These are phyloP conservation scores for Aspergillus spinulosporus DNA, from an alignment of 2,329 filamentous ascomycete species.

Conservation along the genomic window DNA sequence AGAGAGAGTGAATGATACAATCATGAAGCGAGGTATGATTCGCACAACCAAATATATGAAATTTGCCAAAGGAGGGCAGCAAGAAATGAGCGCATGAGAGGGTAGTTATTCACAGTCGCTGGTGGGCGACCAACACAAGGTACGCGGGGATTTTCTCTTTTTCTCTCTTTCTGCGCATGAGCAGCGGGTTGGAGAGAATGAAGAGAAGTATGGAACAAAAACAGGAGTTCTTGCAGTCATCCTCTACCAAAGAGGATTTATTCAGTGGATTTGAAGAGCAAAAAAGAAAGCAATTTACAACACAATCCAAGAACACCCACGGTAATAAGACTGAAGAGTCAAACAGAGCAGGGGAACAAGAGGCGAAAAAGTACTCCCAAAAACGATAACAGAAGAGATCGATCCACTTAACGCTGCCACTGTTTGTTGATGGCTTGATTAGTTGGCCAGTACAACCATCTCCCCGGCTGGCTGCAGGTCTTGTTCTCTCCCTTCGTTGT, in stretches of 20 bases:
- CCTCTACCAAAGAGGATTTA: slow-evolving; percentile 10
- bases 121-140: slow-evolving; percentile 12
- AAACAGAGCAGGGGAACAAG: slow-evolving; percentile 7
- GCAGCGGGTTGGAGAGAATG: background rate
- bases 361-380: slow-evolving; percentile 4
- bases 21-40: slow-evolving; percentile 8
- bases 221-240: background rate
- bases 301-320: slow-evolving; percentile 1
- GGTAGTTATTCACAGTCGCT: slow-evolving; percentile 18
- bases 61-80: slow-evolving; percentile 9
- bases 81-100: slow-evolving; percentile 13
- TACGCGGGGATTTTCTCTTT: slow-evolving; percentile 9
- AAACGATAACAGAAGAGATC: slow-evolving; percentile 10
- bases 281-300: slow-evolving; percentile 10
- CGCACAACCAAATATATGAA: slow-evolving; percentile 13
- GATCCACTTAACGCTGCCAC: slow-evolving; percentile 17
- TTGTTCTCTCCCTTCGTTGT: slow-evolving; percentile 14
- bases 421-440: slow-evolving; percentile 27
- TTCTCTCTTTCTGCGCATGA: slow-evolving; percentile 5
- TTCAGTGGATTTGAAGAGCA: slow-evolving; percentile 4
- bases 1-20: slow-evolving; percentile 1
- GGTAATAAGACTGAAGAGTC: slow-evolving; percentile 4
- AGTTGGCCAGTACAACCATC: slow-evolving; percentile 28
- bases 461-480: slow-evolving; percentile 28
- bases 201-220: slow-evolving; percentile 8